phyloP scores from a whole-genome alignment of 768 basidiomycete species.

The Erythrobasidium yunnanense region DNA sequence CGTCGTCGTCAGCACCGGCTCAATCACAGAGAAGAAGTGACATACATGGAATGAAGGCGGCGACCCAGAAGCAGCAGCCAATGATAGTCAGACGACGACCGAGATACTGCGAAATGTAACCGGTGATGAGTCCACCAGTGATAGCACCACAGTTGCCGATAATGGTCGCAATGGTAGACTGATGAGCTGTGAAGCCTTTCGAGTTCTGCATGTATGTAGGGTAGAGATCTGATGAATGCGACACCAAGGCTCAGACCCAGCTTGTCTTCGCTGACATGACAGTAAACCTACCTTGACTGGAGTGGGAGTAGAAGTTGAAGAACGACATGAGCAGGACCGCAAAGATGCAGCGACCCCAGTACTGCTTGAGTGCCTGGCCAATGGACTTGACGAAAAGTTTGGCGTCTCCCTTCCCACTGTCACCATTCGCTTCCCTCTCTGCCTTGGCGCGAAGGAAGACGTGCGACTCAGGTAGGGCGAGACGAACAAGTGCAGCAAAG shows the following conservation, averaged over 20 bases:
- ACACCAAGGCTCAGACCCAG: not conserved
- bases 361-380: slow-evolving; percentile 50
- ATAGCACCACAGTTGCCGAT: slow-evolving; percentile 40
- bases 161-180: slow-evolving; percentile 33
- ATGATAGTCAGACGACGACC: slow-evolving; percentile 76
- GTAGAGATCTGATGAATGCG: too few relatives aligned
- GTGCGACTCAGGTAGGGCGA: slow-evolving; percentile 64
- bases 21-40: too few relatives aligned
- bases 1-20: too few relatives aligned
- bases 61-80: slow-evolving; percentile 52
- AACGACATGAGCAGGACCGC: slow-evolving; percentile 53
- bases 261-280: not conserved
- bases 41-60: slow-evolving; percentile 41
- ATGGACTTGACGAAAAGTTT: slow-evolving; percentile 64
- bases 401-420: slow-evolving; percentile 17
- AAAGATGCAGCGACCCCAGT: slow-evolving; percentile 59
- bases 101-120: slow-evolving; percentile 55
- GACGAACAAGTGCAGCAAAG: slow-evolving; percentile 49
- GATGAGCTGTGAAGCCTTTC: slow-evolving; percentile 30
- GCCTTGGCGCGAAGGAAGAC: slow-evolving; percentile 48
- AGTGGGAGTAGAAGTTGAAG: slow-evolving; percentile 45
- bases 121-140: slow-evolving; percentile 34
- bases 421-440: slow-evolving; percentile 46
- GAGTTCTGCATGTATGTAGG: slow-evolving; percentile 27
- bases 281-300: too few relatives aligned